Conservation (phyloP, 2,329 filamentous ascomycete genomes). For the Sarocladium kiliense region DNA sequence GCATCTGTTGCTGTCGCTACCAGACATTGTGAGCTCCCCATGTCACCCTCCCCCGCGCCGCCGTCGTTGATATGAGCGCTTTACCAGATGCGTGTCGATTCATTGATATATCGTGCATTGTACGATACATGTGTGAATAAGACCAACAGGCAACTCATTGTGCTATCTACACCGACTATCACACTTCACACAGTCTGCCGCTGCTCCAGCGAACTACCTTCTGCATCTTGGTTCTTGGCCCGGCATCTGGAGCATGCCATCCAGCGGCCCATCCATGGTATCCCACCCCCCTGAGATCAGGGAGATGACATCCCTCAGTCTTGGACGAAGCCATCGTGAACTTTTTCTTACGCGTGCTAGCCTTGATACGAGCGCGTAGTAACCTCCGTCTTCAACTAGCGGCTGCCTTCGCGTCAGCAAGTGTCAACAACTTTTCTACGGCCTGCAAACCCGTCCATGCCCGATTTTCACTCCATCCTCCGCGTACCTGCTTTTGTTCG, state of each 20-base stretch:
- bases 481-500: not conserved
- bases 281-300: not conserved
- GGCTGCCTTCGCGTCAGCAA: not conserved
- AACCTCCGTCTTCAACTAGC: not conserved
- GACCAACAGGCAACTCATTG: no score
- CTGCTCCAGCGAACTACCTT: not conserved
- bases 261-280: not conserved
- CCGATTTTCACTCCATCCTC: not conserved
- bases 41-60: not conserved
- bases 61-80: not conserved
- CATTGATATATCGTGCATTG: not conserved
- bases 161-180: not conserved
- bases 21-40: not conserved
- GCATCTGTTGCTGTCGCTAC: constrained; percentile 1
- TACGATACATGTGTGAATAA: not conserved
- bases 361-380: not conserved
- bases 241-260: not conserved
- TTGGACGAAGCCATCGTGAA: constrained; percentile 4
- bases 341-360: not conserved
- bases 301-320: no score
- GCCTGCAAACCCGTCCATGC: not conserved
- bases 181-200: not conserved
- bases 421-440: no score
- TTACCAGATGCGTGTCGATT: not conserved
- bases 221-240: not conserved